A percentile compares a stretch with the other conserved stretches of the same genome.
phyloP scores from a whole-genome alignment of 2,329 filamentous ascomycete genomes.

The Davidsoniella neocaledoniae region DNA sequence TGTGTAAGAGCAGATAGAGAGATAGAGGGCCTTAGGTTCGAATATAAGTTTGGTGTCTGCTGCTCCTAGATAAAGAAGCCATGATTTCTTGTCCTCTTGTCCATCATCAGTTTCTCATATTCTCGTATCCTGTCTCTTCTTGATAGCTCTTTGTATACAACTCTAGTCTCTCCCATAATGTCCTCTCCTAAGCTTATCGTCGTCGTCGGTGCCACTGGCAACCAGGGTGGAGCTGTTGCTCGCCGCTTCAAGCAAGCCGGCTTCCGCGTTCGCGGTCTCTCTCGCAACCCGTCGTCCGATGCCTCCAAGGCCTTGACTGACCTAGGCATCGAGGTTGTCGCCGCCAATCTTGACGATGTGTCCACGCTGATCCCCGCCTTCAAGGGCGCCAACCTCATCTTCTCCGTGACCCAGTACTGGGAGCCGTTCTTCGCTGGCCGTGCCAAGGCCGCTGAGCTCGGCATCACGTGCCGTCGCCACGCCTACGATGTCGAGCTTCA shows the following conservation, averaged over 20 bases:
- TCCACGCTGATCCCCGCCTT: constrained; percentile 25
- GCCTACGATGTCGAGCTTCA: constrained; percentile 32
- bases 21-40: too few relatives aligned
- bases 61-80: not conserved
- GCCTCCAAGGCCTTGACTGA: constrained; percentile 24
- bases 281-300: constrained; percentile 26
- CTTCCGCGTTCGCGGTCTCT: constrained; percentile 31
- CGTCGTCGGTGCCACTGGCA: constrained; percentile 32
- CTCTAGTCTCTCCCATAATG: constrained; percentile 7
- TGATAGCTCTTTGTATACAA: not conserved
- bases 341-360: constrained; percentile 27
- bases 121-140: not conserved
- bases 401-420: constrained; percentile 40
- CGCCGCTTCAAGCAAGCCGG: constrained; percentile 26
- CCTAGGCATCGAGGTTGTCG: constrained; percentile 27
- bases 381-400: constrained; percentile 31
- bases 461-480: constrained; percentile 25
- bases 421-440: constrained; percentile 30
- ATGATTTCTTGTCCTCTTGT: not conserved
- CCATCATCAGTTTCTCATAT: not conserved
- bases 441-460: constrained; percentile 21
- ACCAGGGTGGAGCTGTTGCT: constrained; percentile 36
- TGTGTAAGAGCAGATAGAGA: too few relatives aligned
- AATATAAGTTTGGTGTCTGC: not conserved
- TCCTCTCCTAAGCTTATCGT: constrained; percentile 23